phyloP scores from a whole-genome alignment of 2,329 filamentous ascomycete species.

The Aureobasidium lini region DNA sequence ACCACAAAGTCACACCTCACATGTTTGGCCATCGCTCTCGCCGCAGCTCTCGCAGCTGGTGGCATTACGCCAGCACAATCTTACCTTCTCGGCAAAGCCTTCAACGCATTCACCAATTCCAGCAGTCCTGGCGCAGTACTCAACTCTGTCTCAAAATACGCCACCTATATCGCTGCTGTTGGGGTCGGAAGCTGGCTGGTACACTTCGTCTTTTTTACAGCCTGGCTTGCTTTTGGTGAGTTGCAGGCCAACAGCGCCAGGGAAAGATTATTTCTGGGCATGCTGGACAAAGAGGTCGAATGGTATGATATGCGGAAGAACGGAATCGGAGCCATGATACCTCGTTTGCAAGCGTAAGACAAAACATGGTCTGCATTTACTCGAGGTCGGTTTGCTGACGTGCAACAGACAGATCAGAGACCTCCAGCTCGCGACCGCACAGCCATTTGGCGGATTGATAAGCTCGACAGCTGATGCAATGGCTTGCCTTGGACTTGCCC shows the following conservation, averaged over 20 bases:
- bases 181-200: conserved; percentile 60
- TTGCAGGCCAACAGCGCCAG: conserved; percentile 64
- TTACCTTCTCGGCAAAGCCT: conserved; percentile 66
- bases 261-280: conserved; percentile 54
- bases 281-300: conserved; percentile 65
- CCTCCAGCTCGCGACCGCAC: conserved; percentile 70
- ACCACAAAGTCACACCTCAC: conserved; percentile 54
- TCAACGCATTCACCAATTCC: conserved; percentile 61
- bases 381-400: conserved; percentile 14
- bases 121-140: conserved; percentile 53
- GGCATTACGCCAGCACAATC: conserved; percentile 58
- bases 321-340: conserved; percentile 64
- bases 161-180: conserved; percentile 55
- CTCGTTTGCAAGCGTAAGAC: conserved; percentile 64
- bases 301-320: conserved; percentile 75
- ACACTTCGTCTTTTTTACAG: conserved; percentile 57
- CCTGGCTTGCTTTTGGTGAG: conserved; percentile 76
- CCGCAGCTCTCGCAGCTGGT: conserved; percentile 53
- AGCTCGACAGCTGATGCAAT: conserved; percentile 58
- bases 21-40: conserved; percentile 47
- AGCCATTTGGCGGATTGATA: conserved; percentile 65
- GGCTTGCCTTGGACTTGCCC: conserved; percentile 61
- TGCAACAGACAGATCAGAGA: conserved; percentile 67
- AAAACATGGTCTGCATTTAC: not conserved
- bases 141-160: conserved; percentile 50